These are phyloP conservation scores for Artemisia annua DNA, from an alignment of 129 eudicot species.

Conservation along the genomic window DNA sequence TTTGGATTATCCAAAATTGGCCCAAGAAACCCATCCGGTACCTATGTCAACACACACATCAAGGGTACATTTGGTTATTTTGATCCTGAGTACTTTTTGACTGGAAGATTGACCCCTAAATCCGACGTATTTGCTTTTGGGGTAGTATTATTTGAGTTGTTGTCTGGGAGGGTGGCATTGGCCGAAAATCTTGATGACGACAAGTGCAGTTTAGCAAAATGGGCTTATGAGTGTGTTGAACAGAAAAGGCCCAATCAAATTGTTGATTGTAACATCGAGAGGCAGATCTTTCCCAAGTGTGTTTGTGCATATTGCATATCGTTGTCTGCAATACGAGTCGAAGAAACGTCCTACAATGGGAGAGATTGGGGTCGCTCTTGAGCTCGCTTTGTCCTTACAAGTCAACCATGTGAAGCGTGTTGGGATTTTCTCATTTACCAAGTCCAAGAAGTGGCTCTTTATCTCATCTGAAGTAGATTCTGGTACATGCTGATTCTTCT, in stretches of 20 bases:
- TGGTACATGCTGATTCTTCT: not conserved
- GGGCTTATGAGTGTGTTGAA: constrained; percentile 23
- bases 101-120: constrained; percentile 9
- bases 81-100: constrained; percentile 9
- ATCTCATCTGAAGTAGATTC: constrained; percentile 4
- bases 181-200: constrained; percentile 5
- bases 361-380: constrained; percentile 34
- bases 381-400: constrained; percentile 23
- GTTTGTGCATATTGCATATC: constrained; percentile 25
- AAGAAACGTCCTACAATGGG: constrained; percentile 45
- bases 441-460: not conserved
- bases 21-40: not conserved
- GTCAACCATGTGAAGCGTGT: not conserved
- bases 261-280: constrained; percentile 17
- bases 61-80: constrained; percentile 12
- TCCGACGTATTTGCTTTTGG: constrained; percentile 6
- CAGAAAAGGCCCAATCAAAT: constrained; percentile 21
- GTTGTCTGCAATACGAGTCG: constrained; percentile 27
- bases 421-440: not conserved
- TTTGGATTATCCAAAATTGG: not conserved
- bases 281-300: constrained; percentile 20
- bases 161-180: constrained; percentile 5
- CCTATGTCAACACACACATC: constrained; percentile 2
- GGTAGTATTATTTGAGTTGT: not conserved
- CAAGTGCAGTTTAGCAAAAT: constrained; percentile 12